phyloP scores from a whole-genome alignment of 106 monocot genomes.

The Apostasia shenzhenica region DNA sequence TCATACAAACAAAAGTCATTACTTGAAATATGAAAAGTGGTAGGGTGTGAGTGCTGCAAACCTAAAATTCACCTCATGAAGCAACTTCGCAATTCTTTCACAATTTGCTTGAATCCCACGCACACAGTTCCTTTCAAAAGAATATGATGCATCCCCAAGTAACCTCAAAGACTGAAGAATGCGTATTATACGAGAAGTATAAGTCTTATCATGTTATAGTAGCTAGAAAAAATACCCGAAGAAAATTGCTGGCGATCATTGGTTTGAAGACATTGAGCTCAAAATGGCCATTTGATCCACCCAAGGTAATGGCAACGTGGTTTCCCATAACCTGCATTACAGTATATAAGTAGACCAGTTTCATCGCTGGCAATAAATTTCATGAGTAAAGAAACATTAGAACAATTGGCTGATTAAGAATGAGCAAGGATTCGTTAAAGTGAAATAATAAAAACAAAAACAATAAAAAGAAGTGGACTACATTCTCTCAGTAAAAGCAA shows the following conservation, averaged over 20 bases:
- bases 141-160: slow-evolving; percentile 83
- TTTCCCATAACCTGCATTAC: slow-evolving; percentile 89
- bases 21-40: background rate
- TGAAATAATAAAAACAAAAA: too few relatives aligned
- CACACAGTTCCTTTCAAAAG: slow-evolving; percentile 98
- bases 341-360: background rate
- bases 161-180: slow-evolving; percentile 67
- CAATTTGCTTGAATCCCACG: slow-evolving; percentile 89
- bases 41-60: background rate
- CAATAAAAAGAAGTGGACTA: too few relatives aligned
- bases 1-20: background rate
- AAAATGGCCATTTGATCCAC: slow-evolving; percentile 99
- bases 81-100: slow-evolving; percentile 74
- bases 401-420: too few relatives aligned
- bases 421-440: too few relatives aligned
- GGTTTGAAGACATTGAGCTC: slow-evolving; percentile 97
- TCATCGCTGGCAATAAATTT: background rate
- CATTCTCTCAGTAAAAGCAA: too few relatives aligned
- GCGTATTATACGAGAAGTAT: background rate
- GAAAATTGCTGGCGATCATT: slow-evolving; percentile 77
- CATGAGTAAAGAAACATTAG: too few relatives aligned
- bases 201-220: background rate
- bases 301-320: slow-evolving; percentile 79
- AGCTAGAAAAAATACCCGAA: slow-evolving; percentile 43
- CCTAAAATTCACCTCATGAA: slow-evolving; percentile 67